Conservation (phyloP, 306 rosid species). For the Rubus parviflorus region DNA sequence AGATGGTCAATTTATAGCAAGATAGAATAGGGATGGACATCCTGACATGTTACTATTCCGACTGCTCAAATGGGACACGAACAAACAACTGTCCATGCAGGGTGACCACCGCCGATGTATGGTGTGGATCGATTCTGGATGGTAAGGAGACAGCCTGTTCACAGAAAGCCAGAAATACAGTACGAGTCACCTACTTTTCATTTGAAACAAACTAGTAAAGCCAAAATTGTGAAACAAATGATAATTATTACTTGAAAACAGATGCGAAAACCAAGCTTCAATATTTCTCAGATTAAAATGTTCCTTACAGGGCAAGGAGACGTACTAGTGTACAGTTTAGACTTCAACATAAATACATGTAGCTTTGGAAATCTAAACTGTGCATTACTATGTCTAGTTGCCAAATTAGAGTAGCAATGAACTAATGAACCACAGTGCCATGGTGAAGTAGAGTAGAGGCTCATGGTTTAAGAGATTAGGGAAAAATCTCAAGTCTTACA, state of each 20-base stretch:
- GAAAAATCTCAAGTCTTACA: background rate
- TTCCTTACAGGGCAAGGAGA: background rate
- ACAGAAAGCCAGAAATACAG: slow-evolving; percentile 16
- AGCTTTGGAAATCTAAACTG: background rate
- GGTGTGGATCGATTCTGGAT: slow-evolving; percentile 93
- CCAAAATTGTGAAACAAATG: background rate
- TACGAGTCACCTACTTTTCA: background rate
- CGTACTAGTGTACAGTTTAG: background rate
- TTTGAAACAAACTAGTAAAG: background rate
- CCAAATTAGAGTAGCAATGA: background rate
- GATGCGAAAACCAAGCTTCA: background rate
- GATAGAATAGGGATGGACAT: slow-evolving; percentile 3
- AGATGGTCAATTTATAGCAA: background rate
- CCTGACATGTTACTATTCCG: slow-evolving; percentile 42
- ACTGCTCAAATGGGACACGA: slow-evolving; percentile 89
- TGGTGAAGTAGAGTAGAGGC: background rate
- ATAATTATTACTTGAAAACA: background rate
- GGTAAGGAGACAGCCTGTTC: slow-evolving; percentile 82
- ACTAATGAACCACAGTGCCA: background rate
- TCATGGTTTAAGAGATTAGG: background rate
- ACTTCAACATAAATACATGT: background rate
- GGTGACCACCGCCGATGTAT: slow-evolving; percentile 95
- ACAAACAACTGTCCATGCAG: slow-evolving; percentile 95
- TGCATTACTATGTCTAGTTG: background rate
- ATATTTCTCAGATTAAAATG: background rate